phyloP scores from a whole-genome alignment of 352 stramenopile species.

The Phytophthora sp. region DNA sequence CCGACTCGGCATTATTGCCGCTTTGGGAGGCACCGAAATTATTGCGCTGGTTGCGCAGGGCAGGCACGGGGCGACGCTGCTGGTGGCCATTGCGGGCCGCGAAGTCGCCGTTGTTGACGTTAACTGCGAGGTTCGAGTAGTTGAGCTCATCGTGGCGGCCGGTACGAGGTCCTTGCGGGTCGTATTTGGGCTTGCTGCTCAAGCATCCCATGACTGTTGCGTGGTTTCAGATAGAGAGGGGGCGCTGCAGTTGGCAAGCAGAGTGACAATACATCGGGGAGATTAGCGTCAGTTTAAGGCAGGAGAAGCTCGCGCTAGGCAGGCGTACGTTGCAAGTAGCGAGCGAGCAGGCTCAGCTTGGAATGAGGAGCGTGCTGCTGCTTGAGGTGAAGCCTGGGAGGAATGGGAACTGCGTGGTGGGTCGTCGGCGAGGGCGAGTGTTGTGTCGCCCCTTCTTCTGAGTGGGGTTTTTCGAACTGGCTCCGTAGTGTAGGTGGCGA shows the following conservation, averaged over 20 bases:
- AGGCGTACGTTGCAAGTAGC: conserved; percentile 15
- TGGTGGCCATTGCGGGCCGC: conserved; percentile 16
- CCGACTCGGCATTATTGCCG: conserved; percentile 38
- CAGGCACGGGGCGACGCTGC: conserved; percentile 14
- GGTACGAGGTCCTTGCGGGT: conserved; percentile 19
- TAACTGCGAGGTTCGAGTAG: conserved; percentile 40
- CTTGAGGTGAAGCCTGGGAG: not conserved
- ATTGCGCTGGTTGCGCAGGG: conserved; percentile 24
- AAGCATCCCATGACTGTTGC: conserved; percentile 37
- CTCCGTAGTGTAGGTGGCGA: conserved; percentile 27
- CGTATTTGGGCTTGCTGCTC: conserved; percentile 38
- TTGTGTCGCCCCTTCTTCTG: conserved; percentile 12
- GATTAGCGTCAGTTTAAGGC: conserved; percentile 3
- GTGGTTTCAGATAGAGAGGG: conserved; percentile 25
- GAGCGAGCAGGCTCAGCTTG: conserved; percentile 11
- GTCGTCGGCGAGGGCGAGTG: conserved; percentile 20
- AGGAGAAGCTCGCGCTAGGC: not conserved
- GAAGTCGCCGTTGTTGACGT: conserved; percentile 45
- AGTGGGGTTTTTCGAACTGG: conserved; percentile 32
- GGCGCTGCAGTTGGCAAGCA: conserved; percentile 1
- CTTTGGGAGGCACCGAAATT: conserved; percentile 20
- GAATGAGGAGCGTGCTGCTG: not conserved
- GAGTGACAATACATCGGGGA: conserved; percentile 19
- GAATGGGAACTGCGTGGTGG: conserved; percentile 33
- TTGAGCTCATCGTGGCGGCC: conserved; percentile 42